Base-by-base conservation (phyloP, 1,284 basidiomycete genomes). In the Ganoderma sinense region DNA sequence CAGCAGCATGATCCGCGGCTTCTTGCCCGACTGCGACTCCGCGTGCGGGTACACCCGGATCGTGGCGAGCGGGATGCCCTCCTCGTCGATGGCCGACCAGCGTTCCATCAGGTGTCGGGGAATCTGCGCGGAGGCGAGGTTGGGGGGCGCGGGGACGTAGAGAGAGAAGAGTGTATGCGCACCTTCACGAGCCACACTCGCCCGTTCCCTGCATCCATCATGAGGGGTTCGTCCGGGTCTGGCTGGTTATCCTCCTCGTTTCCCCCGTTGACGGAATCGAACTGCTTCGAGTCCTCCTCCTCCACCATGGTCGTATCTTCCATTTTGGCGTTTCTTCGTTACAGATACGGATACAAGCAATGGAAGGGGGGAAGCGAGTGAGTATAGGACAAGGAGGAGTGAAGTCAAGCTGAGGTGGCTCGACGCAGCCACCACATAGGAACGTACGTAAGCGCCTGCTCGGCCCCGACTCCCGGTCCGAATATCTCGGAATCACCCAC, bases 101-200 rank as follows among this genome's bases (percentile, higher is more conserved):
- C 88, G 85, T 70, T 91, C 88, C 86, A 94, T 88, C 61, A 94
- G 84, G 74, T 87, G 87, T 77, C 88, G 90, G 1, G 91, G 91
- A 64, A 93, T 87, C 91, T 92, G 80, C 43, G n/a, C 1, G 41
- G 64, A n/a, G 48, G 45, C 48, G 53, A 69, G 29, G 23, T 61
- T 39, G 59, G 0, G 14, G 14, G 36, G 11, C 23, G 33, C n/a
- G 8, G 23, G 20, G 39, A 40, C 92, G 89, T 66, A 94, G 86
- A 13, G 23, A 16, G 7, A 13, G 41, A 4, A 64, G 36, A 18
- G 20, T 16, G 8, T 29, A 45, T 23, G 64, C 73, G 65, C 73
- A 92, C 92, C 86, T 93, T 94, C 75, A 94, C 92, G 39, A 93
- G 83, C 93, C 93, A 94, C 31, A 93, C 90, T 75, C 89, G 83